A percentile compares a stretch with the other conserved stretches of the same genome.
Conservation (phyloP, 495 filamentous ascomycete species). For the Hypoxylon fuscum region DNA sequence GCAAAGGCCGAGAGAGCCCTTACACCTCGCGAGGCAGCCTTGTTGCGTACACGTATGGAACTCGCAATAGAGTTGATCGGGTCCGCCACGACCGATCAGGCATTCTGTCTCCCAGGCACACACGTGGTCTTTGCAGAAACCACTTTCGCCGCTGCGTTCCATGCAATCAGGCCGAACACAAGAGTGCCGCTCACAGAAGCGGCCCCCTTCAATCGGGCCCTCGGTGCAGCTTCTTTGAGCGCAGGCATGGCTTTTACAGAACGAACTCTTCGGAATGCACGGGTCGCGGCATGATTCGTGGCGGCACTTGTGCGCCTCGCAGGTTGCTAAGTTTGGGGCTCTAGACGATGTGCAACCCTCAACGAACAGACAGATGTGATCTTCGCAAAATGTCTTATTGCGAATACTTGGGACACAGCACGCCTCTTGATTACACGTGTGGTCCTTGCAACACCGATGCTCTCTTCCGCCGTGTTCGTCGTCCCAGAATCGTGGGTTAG, state of each 20-base stretch:
- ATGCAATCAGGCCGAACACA: slow-evolving; percentile 22
- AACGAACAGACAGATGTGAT: slow-evolving; percentile 23
- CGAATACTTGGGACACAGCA: slow-evolving; percentile 22
- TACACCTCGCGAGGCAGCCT: slow-evolving; percentile 22
- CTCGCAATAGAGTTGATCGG: slow-evolving; percentile 28
- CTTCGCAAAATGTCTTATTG: slow-evolving; percentile 27
- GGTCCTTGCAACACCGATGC: slow-evolving; percentile 27
- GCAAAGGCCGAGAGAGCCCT: slow-evolving; percentile 25
- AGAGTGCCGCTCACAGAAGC: slow-evolving; percentile 16
- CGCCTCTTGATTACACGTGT: slow-evolving; percentile 22
- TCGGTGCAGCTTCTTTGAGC: slow-evolving; percentile 23
- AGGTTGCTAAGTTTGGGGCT: slow-evolving; percentile 17
- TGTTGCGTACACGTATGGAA: slow-evolving; percentile 26
- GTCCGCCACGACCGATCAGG: slow-evolving; percentile 14
- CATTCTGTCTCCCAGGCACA: slow-evolving; percentile 32
- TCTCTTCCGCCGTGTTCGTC: slow-evolving; percentile 12
- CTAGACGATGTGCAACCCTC: slow-evolving; percentile 17
- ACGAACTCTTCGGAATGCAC: slow-evolving; percentile 21
- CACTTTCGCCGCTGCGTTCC: slow-evolving; percentile 20
- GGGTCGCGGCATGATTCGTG: slow-evolving; percentile 14
- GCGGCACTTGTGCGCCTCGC: slow-evolving; percentile 22
- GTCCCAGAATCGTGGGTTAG: slow-evolving; percentile 26
- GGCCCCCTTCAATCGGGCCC: slow-evolving; percentile 16
- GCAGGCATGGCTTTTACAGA: slow-evolving; percentile 24
- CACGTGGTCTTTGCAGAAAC: slow-evolving; percentile 28